phyloP scores from a whole-genome alignment of 2,329 filamentous ascomycete species.

The Thelonectria discophora region DNA sequence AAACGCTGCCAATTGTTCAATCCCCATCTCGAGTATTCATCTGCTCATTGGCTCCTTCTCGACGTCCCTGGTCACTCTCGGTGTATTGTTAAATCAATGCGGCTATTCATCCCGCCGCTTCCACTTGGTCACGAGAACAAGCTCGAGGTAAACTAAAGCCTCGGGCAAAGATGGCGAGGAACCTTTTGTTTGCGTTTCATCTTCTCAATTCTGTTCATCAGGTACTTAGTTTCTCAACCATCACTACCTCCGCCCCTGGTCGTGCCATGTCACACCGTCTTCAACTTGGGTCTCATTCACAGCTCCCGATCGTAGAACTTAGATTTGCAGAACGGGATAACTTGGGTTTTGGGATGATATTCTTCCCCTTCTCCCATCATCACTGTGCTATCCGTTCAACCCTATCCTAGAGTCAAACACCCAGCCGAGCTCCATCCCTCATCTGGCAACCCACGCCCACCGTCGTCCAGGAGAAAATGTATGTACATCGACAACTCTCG shows the following conservation, averaged over 20 bases:
- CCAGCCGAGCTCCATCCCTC: background rate
- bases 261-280: background rate
- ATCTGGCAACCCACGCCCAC: background rate
- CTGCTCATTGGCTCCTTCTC: background rate
- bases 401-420: background rate
- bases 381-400: constrained; percentile 2
- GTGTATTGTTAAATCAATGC: no score
- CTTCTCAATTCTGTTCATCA: no score
- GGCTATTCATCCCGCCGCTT: no score
- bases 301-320: background rate
- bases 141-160: no score
- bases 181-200: no score
- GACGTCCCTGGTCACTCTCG: no score
- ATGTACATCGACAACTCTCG: constrained; percentile 8
- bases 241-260: no score
- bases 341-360: background rate
- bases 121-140: no score
- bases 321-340: background rate
- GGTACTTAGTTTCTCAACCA: no score
- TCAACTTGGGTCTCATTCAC: background rate
- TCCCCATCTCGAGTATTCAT: background rate
- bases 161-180: no score
- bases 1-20: background rate
- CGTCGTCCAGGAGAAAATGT: background rate
- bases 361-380: background rate